Evolutionary conservation across 1,139 yeast genomes (phyloP), one percentile per base, ranked within the genome.

Genomic region (Debaryomyces sp.): DNA sequence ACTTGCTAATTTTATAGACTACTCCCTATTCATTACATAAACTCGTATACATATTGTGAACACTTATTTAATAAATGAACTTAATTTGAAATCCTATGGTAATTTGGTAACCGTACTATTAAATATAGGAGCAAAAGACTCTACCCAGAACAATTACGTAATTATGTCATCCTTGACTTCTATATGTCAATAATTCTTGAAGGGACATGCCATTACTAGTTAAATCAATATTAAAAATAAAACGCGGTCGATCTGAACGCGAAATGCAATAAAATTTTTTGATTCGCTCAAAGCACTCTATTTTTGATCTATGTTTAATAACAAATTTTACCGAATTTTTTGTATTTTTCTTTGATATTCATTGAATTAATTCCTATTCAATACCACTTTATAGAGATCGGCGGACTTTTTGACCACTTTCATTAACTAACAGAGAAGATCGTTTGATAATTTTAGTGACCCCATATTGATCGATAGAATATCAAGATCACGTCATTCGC

Each of bases 191-290:
- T 35, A 24, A 21, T 6, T 35, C n/a, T 21, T 21, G 15, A 18
- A 35, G 38, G 38, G 38, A 22, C 23, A 22, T 9, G 26, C 24
- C 38, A 35, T 35, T 35, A 12, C 38, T 22, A 21, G 26, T 18
- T 35, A 35, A 22, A 35, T 22, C 26, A 10, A 35, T 35, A 18
- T 35, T 10, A 35, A 35, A 35, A 35, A 35, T 35, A 35, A 34
- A 35, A 35, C 38, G 38, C 38, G 38, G 38, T 35, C 15, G 10
- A n/a, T 21, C 13, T 21, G 13, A 35, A 35, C 38, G 38, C 38
- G 38, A 35, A 21, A 8, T 12, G 18, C 38, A 1, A 15, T 8
- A 32, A 17, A 35, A 35, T 9, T 21, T 21, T 35, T 35, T 35
- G 38, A 35, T 34, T 34, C 37, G 37, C 23, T 15, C 13, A 34